Base-by-base conservation (phyloP, 495 filamentous ascomycete species). In the Hypoxylon fragiforme region DNA sequence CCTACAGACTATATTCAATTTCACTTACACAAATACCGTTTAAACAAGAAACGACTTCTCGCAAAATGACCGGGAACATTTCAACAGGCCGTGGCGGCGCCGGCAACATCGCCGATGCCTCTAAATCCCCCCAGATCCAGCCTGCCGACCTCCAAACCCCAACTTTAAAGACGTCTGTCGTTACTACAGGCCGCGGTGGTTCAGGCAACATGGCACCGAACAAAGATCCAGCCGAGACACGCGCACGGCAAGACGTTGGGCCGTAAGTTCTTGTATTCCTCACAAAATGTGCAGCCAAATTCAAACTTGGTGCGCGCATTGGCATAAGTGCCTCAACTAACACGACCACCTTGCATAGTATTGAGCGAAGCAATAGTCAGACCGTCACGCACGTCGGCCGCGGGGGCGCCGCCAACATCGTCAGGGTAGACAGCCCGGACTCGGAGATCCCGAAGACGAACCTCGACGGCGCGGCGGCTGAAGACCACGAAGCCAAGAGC, bases 241-340 rank as follows among this genome's bases (percentile, higher is more conserved):
- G 92, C 44, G 76, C 81, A 37, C 85, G 82, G 26, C 92, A 97
- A 68, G 92, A 96, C 66, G 89, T 96, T 47, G 83, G 75, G 20
- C 76, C 82, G 73, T 78, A 70, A 54, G 76, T 68, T 31, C 7
- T 39, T 9, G 4, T 36, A 26, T 36, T 44, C 15, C 65, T 66
- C 50, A n/a, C n/a, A n/a, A n/a, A n/a, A n/a, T n/a, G n/a, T n/a
- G n/a, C n/a, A n/a, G n/a, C n/a, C n/a, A n/a, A n/a, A n/a, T 37
- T 57, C 20, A 43, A 4, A 28, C 4, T 28, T 28, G 24, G 24
- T n/a, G n/a, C n/a, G 24, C 4, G 24, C 4, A 9, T 9, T 28
- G 24, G 24, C 24, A 28, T 28, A 9, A 9, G 24, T 9, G 9
- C 55, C 15, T 44, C 45, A 44, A 35, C 57, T 44, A 46, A 64